Conservation (phyloP, 2,329 filamentous ascomycete species). For the Calonectria crousiana region DNA sequence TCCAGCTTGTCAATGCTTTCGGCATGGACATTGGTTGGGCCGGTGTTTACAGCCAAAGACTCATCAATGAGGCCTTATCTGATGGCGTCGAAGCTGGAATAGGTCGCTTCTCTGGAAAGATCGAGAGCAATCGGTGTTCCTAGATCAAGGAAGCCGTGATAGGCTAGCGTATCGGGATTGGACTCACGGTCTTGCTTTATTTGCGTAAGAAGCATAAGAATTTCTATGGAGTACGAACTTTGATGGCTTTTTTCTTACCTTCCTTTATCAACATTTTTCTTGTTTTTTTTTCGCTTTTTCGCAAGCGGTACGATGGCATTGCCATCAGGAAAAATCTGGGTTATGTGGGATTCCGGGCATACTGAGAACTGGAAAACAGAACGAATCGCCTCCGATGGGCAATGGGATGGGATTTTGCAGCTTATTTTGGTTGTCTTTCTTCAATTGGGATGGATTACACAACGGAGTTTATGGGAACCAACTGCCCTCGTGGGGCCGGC, state of each 20-base stretch:
- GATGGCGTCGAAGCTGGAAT: conserved; percentile 54
- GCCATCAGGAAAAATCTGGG: conserved; percentile 1
- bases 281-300: not conserved
- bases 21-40: conserved; percentile 54
- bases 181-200: not conserved
- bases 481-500: conserved; percentile 1
- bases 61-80: conserved; percentile 47
- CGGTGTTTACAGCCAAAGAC: conserved; percentile 46
- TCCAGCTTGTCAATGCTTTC: conserved; percentile 47
- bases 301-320: not conserved
- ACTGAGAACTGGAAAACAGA: conserved; percentile 17
- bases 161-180: not conserved
- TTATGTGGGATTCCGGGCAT: conserved; percentile 18
- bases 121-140: conserved; percentile 32
- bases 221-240: not conserved
- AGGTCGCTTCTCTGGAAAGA: conserved; percentile 55
- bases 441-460: not conserved
- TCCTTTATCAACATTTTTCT: not conserved
- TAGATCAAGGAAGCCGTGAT: not conserved
- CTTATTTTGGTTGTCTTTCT: not conserved
- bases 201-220: not conserved
- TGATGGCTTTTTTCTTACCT: not conserved
- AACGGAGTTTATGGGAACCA: conserved; percentile 12
- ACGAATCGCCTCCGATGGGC: conserved; percentile 20
- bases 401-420: not conserved